These are phyloP conservation scores for Myxozyma mucilagina DNA, from an alignment of 805 yeast genomes.

Conservation along the genomic window DNA sequence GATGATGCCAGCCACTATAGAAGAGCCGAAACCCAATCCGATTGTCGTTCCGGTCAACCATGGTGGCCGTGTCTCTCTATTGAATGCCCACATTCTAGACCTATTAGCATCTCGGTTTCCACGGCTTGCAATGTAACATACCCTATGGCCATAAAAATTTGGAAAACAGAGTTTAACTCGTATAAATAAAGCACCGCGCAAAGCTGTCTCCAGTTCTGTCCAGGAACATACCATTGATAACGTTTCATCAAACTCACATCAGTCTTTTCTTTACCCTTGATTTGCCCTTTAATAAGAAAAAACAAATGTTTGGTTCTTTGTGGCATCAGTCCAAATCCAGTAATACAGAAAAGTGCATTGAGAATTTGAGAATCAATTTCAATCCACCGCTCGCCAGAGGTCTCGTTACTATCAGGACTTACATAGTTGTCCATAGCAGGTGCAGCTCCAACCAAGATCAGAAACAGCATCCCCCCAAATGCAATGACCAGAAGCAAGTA, in stretches of 20 bases:
- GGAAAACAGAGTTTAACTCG: constrained; percentile 28
- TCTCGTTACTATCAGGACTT: constrained; percentile 26
- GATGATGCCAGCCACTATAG: constrained; percentile 17
- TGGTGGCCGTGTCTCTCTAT: constrained; percentile 31
- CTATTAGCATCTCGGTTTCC: neutral
- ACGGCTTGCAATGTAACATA: neutral
- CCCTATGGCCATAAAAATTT: constrained; percentile 30
- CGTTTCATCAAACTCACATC: constrained; percentile 9
- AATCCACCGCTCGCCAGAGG: constrained; percentile 31
- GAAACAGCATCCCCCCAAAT: constrained; percentile 33
- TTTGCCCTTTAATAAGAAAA: constrained; percentile 19
- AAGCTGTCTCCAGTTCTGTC: constrained; percentile 13
- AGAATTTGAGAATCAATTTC: constrained; percentile 33
- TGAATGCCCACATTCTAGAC: constrained; percentile 31
- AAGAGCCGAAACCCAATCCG: constrained; percentile 27
- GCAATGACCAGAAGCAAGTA: constrained; percentile 30
- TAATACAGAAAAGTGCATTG: constrained; percentile 31
- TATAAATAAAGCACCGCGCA: constrained; percentile 25
- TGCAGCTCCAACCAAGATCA: constrained; percentile 30
- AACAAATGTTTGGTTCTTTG: constrained; percentile 27
- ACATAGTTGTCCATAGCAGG: constrained; percentile 30
- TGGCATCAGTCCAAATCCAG: constrained; percentile 33
- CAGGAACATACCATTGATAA: constrained; percentile 28
- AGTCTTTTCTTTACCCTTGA: constrained; percentile 4
- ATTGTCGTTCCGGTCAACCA: constrained; percentile 32